Conservation (phyloP, 2,329 filamentous ascomycete genomes). For the Pseudogymnoascus sp. region DNA sequence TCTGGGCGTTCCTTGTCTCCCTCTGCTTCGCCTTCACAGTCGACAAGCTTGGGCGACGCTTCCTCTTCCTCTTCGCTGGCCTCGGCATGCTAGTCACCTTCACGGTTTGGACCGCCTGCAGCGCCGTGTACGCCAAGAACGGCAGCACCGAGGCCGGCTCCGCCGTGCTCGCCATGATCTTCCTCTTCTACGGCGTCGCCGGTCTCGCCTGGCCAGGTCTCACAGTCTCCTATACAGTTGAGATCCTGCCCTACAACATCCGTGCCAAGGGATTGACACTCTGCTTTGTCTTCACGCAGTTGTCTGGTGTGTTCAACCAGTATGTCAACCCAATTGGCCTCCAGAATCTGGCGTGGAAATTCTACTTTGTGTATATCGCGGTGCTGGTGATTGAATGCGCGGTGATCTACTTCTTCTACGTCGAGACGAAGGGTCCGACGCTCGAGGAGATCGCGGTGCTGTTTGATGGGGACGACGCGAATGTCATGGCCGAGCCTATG, state of each 20-base stretch:
- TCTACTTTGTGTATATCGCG: constrained; percentile 29
- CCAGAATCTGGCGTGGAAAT: constrained; percentile 21
- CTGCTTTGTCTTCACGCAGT: no score
- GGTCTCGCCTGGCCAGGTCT: constrained; percentile 24
- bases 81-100: no score
- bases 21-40: no score
- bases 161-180: constrained; percentile 32
- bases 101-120: not conserved
- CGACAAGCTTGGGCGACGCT: no score
- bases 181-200: constrained; percentile 30
- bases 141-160: constrained; percentile 22
- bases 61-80: no score
- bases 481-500: not conserved
- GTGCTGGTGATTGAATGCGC: constrained; percentile 26
- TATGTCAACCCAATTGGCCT: constrained; percentile 23
- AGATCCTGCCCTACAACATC: constrained; percentile 22
- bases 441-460: constrained; percentile 30
- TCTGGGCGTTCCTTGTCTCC: no score
- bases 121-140: constrained; percentile 16
- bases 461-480: constrained; percentile 27
- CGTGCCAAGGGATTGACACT: constrained; percentile 17
- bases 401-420: constrained; percentile 30
- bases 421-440: constrained; percentile 29
- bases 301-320: constrained; percentile 17
- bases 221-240: constrained; percentile 17